phyloP scores from a whole-genome alignment of 192 early-diverging fungal genomes.

The Entomortierella lignicola region DNA sequence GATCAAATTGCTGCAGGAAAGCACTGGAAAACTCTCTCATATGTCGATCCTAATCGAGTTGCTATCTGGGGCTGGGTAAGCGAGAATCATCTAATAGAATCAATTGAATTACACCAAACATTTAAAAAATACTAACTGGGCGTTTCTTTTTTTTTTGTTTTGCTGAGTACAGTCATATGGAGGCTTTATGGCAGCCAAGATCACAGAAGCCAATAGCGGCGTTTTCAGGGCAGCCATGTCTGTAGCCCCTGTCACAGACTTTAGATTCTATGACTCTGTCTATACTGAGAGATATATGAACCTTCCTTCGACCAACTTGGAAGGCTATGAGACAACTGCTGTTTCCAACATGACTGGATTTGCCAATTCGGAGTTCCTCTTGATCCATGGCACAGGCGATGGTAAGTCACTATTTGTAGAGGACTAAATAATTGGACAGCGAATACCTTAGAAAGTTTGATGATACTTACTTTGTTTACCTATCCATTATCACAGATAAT shows the following conservation, averaged over 20 bases:
- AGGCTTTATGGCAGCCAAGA: constrained; percentile 87
- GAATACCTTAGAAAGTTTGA: no score
- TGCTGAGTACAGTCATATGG: constrained; percentile 78
- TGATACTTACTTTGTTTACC: no score
- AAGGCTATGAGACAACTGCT: constrained; percentile 83
- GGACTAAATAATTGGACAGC: no score
- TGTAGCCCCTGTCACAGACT: constrained; percentile 97
- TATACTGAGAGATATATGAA: constrained; percentile 99
- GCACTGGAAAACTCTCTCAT: constrained; percentile 71
- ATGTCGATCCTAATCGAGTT: constrained; percentile 82
- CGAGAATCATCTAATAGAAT: not conserved
- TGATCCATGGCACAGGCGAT: constrained; percentile 94
- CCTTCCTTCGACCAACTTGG: constrained; percentile 79
- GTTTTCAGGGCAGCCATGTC: constrained; percentile 89
- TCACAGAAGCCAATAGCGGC: constrained; percentile 85
- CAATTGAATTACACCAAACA: not conserved
- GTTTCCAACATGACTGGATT: constrained; percentile 88
- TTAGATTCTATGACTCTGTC: constrained; percentile 79
- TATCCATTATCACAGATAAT: no score
- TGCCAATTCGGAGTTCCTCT: constrained; percentile 76
- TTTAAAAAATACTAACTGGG: not conserved
- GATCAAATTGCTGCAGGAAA: constrained; percentile 91
- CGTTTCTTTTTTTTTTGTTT: no score
- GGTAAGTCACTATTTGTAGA: no score
- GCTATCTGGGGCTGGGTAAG: constrained; percentile 96